Base-by-base conservation (phyloP, 108 stramenopile genomes). In the Licmophora abbreviata region DNA sequence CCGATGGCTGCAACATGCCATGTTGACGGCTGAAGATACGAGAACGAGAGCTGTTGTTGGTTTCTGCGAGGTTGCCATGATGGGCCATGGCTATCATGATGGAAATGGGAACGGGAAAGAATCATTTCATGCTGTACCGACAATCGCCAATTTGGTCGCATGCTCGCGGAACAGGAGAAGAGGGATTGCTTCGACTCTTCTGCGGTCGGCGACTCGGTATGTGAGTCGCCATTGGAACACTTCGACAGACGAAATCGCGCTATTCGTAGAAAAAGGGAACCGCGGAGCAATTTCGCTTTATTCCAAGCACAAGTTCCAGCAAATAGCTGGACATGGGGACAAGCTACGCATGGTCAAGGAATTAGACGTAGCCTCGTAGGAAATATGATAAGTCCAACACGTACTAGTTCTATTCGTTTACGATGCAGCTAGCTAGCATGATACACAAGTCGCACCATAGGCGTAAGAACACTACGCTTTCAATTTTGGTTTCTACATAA, bases 51-150 rank as follows among this genome's bases (percentile, higher is more conserved):
- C 56, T 29, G 54, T 86, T 20, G 48, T 78, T 46, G 84, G 80
- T 23, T 86, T 86, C 62, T 86, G 80, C 48, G 84, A 86, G 46
- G 54, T 88, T 25, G 83, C 80, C 21, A 76, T 67, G 77, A 36
- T 88, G 12, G 56, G 56, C 3, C 24, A 56, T 34, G 77, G 43
- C 43, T 4, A 33, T 10, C 67, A 29, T 38, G 20, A 10, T 27
- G 2, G 9, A 26, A 17, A 20, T 26, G 31, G 27, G 14, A 48
- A 15, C 15, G 1, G 17, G 20, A 18, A 14, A n/a, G 4, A 49
- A 15, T 49, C 42, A 49, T 32, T n/a, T 7, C 24, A 0, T n/a
- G 34, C 21, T 3, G 33, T 32, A 15, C 87, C 82, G 22, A 68
- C 79, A 5, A 79, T 88, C 40, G 27, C 69, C 34, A 88, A 88